Conservation (phyloP, 352 stramenopile species). For the Phytophthora citrophthora region DNA sequence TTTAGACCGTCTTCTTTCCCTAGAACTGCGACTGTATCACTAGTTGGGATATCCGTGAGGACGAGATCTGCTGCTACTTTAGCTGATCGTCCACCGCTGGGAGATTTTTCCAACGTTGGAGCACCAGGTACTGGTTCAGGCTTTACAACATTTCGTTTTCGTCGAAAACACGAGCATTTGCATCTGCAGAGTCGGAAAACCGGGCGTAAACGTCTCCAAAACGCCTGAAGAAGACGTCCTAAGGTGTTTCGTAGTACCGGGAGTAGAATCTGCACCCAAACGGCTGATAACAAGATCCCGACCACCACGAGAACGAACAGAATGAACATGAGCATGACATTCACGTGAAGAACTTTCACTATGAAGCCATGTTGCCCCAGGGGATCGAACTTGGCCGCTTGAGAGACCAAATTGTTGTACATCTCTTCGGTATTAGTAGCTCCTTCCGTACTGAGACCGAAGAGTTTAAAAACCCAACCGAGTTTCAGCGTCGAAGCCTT, state of each 20-base stretch:
- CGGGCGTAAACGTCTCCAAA: constrained; percentile 42
- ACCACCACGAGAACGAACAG: constrained; percentile 62
- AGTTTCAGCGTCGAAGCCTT: constrained; percentile 62
- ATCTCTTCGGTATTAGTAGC: constrained; percentile 38
- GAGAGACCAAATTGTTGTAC: constrained; percentile 49
- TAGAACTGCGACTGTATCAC: neutral
- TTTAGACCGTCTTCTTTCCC: constrained; percentile 28
- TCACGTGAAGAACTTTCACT: constrained; percentile 73
- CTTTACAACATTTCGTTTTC: constrained; percentile 27
- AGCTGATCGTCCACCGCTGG: constrained; percentile 25
- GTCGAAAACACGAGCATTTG: constrained; percentile 27
- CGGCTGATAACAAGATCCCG: constrained; percentile 61
- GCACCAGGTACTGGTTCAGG: constrained; percentile 6
- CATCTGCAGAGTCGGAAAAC: constrained; percentile 29
- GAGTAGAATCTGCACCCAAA: constrained; percentile 57
- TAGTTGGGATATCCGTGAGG: constrained; percentile 22
- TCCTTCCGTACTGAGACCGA: constrained; percentile 40
- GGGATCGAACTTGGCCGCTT: constrained; percentile 54
- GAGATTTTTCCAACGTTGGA: constrained; percentile 7
- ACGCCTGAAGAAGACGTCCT: constrained; percentile 31
- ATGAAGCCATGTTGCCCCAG: constrained; percentile 63
- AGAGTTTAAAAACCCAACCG: constrained; percentile 39
- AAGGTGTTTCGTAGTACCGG: constrained; percentile 57
- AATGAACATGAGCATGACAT: constrained; percentile 78
- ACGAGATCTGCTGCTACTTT: constrained; percentile 52